Percentiles rank a stretch among this genome's conserved stretches.
phyloP scores from a whole-genome alignment of 2,329 filamentous ascomycete species.

The Sporothrix sp. region DNA sequence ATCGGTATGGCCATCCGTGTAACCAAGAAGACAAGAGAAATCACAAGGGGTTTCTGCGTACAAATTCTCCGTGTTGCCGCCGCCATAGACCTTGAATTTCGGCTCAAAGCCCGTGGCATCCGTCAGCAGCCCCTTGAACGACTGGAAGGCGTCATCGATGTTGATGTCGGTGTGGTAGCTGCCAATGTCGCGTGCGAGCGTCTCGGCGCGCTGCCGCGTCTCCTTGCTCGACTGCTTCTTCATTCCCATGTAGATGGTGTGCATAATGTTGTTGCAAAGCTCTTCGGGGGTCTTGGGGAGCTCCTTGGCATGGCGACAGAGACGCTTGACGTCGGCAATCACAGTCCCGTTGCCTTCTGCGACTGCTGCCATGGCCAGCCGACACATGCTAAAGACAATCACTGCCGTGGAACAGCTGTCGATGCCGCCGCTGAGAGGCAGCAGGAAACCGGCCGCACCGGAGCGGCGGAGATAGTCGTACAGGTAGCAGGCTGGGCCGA shows the following conservation, averaged over 20 bases:
- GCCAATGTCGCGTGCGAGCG: constrained; percentile 53
- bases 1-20: no score
- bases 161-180: constrained; percentile 63
- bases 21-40: neutral
- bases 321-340: constrained; percentile 29
- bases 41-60: neutral
- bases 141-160: constrained; percentile 58
- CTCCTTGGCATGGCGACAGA: constrained; percentile 24
- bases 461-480: constrained; percentile 48
- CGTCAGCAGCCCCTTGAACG: constrained; percentile 50
- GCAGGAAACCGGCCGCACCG: constrained; percentile 39
- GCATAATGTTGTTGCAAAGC: constrained; percentile 37
- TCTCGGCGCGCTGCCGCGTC: constrained; percentile 55
- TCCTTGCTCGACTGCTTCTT: constrained; percentile 55
- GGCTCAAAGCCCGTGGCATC: constrained; percentile 48
- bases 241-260: constrained; percentile 62
- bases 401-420: constrained; percentile 42
- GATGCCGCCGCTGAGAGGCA: constrained; percentile 50
- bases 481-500: constrained; percentile 55
- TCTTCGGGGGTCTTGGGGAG: constrained; percentile 49
- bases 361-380: constrained; percentile 45
- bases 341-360: constrained; percentile 31
- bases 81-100: constrained; percentile 52
- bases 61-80: constrained; percentile 50
- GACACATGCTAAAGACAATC: constrained; percentile 42